phyloP scores from a whole-genome alignment of 257 asterid species.

The Galeopsis tetrahit region DNA sequence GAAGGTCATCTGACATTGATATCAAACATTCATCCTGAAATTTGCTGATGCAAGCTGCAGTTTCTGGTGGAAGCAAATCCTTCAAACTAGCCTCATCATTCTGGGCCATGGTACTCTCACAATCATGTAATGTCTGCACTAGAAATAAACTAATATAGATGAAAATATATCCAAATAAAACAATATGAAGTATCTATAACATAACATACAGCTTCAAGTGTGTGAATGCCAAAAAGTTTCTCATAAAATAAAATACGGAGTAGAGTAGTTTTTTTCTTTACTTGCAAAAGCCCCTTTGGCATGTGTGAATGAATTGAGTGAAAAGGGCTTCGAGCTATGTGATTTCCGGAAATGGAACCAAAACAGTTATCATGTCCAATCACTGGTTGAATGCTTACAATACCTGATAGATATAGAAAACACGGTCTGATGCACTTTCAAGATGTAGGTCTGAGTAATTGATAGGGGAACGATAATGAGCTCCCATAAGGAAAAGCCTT shows the following conservation, averaged over 20 bases:
- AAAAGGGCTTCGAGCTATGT: neutral
- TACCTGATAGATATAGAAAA: constrained; percentile 93
- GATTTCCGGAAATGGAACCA: neutral
- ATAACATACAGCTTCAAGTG: constrained; percentile 7
- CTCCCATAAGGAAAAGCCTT: constrained; percentile 81
- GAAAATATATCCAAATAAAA: constrained; percentile 27
- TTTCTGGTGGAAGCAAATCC: constrained; percentile 65
- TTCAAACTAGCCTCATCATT: constrained; percentile 47
- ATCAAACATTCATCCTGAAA: constrained; percentile 68
- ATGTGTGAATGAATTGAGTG: constrained; percentile 3
- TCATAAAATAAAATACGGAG: neutral
- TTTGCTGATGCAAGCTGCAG: constrained; percentile 58
- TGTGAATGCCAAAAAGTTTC: constrained; percentile 7
- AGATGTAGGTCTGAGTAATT: constrained; percentile 83
- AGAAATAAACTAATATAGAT: constrained; percentile 29
- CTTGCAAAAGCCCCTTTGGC: neutral
- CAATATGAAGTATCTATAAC: constrained; percentile 5
- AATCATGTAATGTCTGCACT: constrained; percentile 76
- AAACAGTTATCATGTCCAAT: constrained; percentile 15
- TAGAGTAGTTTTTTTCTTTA: neutral
- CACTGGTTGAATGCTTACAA: constrained; percentile 15
- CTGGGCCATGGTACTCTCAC: constrained; percentile 54
- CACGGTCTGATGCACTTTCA: constrained; percentile 93
- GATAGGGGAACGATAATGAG: constrained; percentile 94
- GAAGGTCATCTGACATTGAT: constrained; percentile 93